A percentile compares a stretch with the other conserved stretches of the same genome.
Evolutionary conservation across 257 asterid genomes (phyloP).

Genomic region (Salvia hispanica): DNA sequence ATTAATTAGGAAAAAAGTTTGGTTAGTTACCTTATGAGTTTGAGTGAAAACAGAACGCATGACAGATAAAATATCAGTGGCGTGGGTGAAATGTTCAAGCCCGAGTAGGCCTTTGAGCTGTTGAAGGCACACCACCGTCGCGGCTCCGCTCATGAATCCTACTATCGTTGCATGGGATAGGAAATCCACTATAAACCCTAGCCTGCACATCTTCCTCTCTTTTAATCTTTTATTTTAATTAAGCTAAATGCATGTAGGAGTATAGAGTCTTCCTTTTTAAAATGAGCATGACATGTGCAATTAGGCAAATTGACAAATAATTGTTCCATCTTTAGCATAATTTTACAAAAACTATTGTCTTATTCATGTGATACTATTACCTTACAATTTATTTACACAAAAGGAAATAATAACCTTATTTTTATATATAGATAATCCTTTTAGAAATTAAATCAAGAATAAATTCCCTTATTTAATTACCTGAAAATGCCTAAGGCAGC

Average conservation of each 20-base stretch:
- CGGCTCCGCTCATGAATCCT: constrained; percentile 98
- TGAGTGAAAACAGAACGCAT: constrained; percentile 79
- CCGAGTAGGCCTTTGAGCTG: constrained; percentile 86
- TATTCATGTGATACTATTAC: background rate
- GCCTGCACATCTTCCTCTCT: constrained; percentile 42
- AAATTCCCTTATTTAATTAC: constrained; percentile 23
- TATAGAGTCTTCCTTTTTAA: background rate
- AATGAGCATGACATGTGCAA: constrained; percentile 21
- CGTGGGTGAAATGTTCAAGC: constrained; percentile 73
- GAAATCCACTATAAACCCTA: constrained; percentile 92
- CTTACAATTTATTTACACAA: background rate
- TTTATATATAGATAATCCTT: too few relatives aligned
- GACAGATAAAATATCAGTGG: constrained; percentile 75
- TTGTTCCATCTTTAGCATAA: constrained; percentile 6
- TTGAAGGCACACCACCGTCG: constrained; percentile 88
- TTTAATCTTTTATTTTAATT: background rate
- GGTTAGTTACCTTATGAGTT: constrained; percentile 58
- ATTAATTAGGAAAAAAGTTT: background rate
- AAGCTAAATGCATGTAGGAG: too few relatives aligned
- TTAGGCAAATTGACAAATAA: constrained; percentile 16
- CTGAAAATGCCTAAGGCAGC: constrained; percentile 69
- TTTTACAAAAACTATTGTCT: background rate
- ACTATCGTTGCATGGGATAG: constrained; percentile 93
- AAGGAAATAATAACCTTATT: background rate
- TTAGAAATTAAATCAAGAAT: too few relatives aligned